Evolutionary conservation across 225 moss, liverwort and hornwort species (phyloP).

Genomic region (Pleurozium schreberi): DNA sequence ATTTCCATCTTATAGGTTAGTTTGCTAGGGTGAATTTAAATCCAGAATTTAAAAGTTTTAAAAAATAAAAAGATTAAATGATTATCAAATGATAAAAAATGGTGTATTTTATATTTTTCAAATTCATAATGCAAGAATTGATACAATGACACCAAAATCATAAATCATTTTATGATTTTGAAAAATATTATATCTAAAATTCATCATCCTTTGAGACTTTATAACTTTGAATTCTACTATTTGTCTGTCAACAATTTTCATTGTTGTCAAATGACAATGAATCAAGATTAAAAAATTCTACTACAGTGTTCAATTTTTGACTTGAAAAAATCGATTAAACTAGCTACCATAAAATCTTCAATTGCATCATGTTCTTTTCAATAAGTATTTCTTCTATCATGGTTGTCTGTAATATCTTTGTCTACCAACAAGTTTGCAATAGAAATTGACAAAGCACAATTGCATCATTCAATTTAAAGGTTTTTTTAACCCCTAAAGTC

Average conservation of each 20-base stretch:
- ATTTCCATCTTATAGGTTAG: neutral
- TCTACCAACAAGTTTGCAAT: neutral
- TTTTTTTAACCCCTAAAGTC: no score
- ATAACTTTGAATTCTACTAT: neutral
- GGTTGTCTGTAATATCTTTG: neutral
- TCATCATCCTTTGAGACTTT: neutral
- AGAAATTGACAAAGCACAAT: neutral
- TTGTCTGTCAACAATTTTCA: neutral
- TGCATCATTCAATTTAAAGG: no score
- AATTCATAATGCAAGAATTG: neutral
- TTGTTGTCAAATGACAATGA: neutral
- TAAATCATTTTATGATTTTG: no score
- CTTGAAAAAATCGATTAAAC: neutral
- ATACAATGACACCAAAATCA: neutral
- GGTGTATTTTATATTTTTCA: neutral
- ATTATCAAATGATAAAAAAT: neutral
- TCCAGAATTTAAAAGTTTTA: no score
- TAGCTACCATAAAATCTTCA: no score
- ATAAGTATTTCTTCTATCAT: neutral
- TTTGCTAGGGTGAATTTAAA: neutral
- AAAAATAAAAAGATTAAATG: fast-evolving
- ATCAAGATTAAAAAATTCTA: no score
- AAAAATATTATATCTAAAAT: no score
- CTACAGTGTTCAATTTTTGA: neutral
- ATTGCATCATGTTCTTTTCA: no score